These are phyloP conservation scores for Glarea lozoyensis DNA, from an alignment of 495 filamentous ascomycete species.

Conservation along the genomic window DNA sequence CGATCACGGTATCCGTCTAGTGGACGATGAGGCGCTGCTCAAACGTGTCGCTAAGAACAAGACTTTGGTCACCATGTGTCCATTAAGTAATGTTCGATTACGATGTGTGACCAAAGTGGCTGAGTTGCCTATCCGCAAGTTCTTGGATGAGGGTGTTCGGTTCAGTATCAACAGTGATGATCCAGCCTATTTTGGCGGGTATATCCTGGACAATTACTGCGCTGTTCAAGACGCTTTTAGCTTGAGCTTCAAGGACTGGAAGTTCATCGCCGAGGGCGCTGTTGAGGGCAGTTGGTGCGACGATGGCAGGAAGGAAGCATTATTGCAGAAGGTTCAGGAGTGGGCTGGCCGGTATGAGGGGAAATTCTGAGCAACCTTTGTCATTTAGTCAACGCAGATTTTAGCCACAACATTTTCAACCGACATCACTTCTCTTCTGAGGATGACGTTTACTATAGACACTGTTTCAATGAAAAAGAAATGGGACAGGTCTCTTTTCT, in stretches of 20 bases:
- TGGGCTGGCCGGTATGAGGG: conserved; percentile 12
- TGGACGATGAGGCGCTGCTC: conserved; percentile 53
- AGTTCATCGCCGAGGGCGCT: conserved; percentile 46
- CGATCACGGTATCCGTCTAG: conserved; percentile 62
- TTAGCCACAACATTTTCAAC: too few relatives aligned
- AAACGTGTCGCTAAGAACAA: conserved; percentile 42
- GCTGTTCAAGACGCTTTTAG: conserved; percentile 64
- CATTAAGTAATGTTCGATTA: conserved; percentile 63
- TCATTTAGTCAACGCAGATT: too few relatives aligned
- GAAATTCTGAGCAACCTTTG: too few relatives aligned
- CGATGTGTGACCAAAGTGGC: conserved; percentile 45
- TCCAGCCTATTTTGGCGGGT: conserved; percentile 74
- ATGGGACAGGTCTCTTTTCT: too few relatives aligned
- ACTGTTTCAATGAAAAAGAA: too few relatives aligned
- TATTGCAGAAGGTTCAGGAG: conserved; percentile 29
- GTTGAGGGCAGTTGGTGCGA: conserved; percentile 55
- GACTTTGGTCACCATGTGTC: conserved; percentile 60
- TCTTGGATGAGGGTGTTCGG: conserved; percentile 55
- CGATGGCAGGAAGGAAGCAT: conserved; percentile 33
- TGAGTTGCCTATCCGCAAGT: conserved; percentile 53
- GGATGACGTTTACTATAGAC: too few relatives aligned
- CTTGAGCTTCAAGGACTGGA: conserved; percentile 55
- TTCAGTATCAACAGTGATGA: conserved; percentile 72
- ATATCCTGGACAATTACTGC: conserved; percentile 68
- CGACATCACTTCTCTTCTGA: too few relatives aligned